A percentile compares a stretch with the other conserved stretches of the same genome.
phyloP scores from a whole-genome alignment of 495 filamentous ascomycete species.

The Jackrogersella minutella region DNA sequence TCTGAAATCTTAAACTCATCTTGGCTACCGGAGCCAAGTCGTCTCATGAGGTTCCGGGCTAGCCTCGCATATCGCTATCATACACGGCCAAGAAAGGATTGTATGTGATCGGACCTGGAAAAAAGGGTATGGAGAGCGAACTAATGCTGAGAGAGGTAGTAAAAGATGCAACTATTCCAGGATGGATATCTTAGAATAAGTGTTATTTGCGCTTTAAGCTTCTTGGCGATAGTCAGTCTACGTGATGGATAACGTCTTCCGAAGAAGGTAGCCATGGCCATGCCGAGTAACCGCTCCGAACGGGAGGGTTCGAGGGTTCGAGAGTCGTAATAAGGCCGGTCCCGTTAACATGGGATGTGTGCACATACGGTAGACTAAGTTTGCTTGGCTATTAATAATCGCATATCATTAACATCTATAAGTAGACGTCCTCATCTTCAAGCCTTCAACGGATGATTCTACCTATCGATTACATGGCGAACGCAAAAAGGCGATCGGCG shows the following conservation, averaged over 20 bases:
- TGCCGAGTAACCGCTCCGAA: background rate
- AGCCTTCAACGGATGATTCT: no score
- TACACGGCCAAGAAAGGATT: conserved; percentile 26
- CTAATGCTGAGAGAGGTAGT: background rate
- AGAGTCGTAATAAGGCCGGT: background rate
- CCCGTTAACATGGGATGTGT: background rate
- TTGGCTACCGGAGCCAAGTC: conserved; percentile 43
- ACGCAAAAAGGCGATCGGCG: no score
- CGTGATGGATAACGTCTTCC: no score
- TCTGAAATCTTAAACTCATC: conserved; percentile 23
- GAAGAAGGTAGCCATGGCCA: background rate
- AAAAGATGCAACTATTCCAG: background rate
- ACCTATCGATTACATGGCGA: no score
- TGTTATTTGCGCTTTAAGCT: background rate
- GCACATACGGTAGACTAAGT: background rate
- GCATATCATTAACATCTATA: no score
- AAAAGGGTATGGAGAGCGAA: background rate
- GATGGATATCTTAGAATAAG: background rate
- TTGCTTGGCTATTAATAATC: no score
- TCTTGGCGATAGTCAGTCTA: background rate
- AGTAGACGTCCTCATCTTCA: no score
- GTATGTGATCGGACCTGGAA: conserved; percentile 12
- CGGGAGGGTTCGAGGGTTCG: background rate
- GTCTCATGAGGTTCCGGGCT: conserved; percentile 29
- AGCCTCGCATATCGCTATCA: conserved; percentile 10